Evolutionary conservation across 345 rosid species (phyloP), one percentile per base, ranked within the genome.

Genomic region (Lumnitzera racemosa): DNA sequence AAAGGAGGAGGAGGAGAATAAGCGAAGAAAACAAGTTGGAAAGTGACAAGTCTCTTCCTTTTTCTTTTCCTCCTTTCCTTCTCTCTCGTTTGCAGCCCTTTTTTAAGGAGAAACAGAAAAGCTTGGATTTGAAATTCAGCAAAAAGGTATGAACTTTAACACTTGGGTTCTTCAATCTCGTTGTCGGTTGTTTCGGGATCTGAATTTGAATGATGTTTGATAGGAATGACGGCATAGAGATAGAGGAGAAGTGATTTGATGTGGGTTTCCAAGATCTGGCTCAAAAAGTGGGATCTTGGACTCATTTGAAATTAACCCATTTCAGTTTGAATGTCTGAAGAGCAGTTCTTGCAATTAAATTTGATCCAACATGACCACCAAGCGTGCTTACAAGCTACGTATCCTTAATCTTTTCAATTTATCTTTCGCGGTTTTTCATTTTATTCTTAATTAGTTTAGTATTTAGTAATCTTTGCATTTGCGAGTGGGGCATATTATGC

Each of bases 321-420:
- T 55, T 2, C 17, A 12, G 36, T 41, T 67, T 67, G 70, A 49
- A 67, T 67, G 70, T 67, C 70, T 67, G 51, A 29, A 55, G 65
- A 47, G 70, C 54, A 48, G 59, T 59, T 25, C 56, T 31, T 29
- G 64, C 47, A 15, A 25, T 11, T 81, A 76, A 80, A 83, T 80
- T 81, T 80, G 78, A 62, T 66, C 70, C 73, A 66, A 80, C 80
- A 94, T 94, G 99, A 81, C 90, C 58, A 88, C 97, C 67, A 94
- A 90, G 67, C 97, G 97, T 64, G 96, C 97, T 24, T 94, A 94
- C 85, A 94, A 94, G 81, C 96, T 94, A 16, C 99, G 99, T 94
- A 94, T 90, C 96, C 97, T 83, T 72, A 52, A 17, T 31, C 41
- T 60, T 63, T 66, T 23, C 9, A 17, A 43, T 57, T 49, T 61